Evolutionary conservation across 2,329 filamentous ascomycete genomes (phyloP).

Genomic region (Colletotrichum melonis): DNA sequence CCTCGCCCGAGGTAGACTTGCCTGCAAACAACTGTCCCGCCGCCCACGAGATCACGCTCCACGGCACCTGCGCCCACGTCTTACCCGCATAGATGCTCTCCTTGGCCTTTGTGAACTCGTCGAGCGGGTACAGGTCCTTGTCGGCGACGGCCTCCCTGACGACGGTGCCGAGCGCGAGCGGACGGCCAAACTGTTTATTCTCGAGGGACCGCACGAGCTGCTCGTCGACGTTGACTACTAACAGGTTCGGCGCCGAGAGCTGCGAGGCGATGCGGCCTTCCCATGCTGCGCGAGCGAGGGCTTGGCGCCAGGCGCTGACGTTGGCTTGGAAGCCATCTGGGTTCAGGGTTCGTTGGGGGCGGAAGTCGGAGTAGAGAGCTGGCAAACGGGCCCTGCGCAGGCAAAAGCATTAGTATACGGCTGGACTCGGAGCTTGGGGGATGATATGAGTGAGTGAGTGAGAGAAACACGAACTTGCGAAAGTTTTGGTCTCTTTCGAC

Average conservation of each 20-base stretch:
- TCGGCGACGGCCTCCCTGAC: slow-evolving; percentile 78
- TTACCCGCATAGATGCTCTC: slow-evolving; percentile 76
- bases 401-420: not conserved
- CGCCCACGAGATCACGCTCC: slow-evolving; percentile 80
- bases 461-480: slow-evolving; percentile 55
- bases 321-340: slow-evolving; percentile 89
- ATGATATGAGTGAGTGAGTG: no score
- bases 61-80: slow-evolving; percentile 76
- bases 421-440: not conserved
- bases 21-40: slow-evolving; percentile 71
- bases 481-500: slow-evolving; percentile 71
- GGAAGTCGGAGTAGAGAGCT: slow-evolving; percentile 90
- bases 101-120: slow-evolving; percentile 72
- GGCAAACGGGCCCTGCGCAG: slow-evolving; percentile 76
- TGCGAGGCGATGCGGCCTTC: slow-evolving; percentile 63
- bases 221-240: slow-evolving; percentile 68
- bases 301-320: slow-evolving; percentile 80
- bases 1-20: slow-evolving; percentile 53
- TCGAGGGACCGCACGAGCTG: slow-evolving; percentile 78
- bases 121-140: slow-evolving; percentile 76
- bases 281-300: slow-evolving; percentile 75
- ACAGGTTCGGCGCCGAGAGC: slow-evolving; percentile 54
- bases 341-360: slow-evolving; percentile 78
- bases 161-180: slow-evolving; percentile 82
- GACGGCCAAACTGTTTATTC: slow-evolving; percentile 81